A percentile compares a stretch with the other conserved stretches of the same genome.
These are phyloP conservation scores for Fusarium illudens DNA, from an alignment of 2,329 filamentous ascomycete species.

Conservation along the genomic window DNA sequence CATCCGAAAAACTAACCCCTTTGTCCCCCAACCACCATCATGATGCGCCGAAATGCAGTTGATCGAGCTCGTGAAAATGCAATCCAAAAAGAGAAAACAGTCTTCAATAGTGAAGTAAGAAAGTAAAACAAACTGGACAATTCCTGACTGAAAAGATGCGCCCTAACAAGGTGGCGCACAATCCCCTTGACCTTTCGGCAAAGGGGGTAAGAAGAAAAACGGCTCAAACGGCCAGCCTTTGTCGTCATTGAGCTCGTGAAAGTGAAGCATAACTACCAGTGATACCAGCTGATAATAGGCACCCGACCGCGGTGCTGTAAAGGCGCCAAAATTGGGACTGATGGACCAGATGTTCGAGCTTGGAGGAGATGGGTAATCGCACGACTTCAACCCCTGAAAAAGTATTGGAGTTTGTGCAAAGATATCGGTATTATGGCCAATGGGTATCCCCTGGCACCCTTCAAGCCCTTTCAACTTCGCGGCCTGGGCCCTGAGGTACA, in stretches of 20 bases:
- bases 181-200: neutral
- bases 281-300: neutral
- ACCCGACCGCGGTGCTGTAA: neutral
- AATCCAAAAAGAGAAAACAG: neutral
- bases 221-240: neutral
- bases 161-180: neutral
- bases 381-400: neutral
- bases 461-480: conserved; percentile 3
- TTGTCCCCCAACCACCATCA: conserved; percentile 15
- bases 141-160: neutral
- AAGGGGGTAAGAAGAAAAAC: neutral
- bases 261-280: neutral
- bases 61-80: conserved; percentile 12
- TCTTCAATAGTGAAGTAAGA: neutral
- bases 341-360: neutral
- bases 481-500: neutral
- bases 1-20: neutral
- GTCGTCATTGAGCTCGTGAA: neutral
- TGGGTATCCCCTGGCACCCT: neutral
- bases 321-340: neutral
- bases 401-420: neutral
- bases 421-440: neutral
- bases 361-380: neutral
- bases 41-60: conserved; percentile 30
- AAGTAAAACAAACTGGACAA: neutral